Percentiles rank a stretch among this genome's conserved stretches.
Evolutionary conservation across 2,329 filamentous ascomycete species (phyloP).

Genomic region (Pseudonectria buxi): DNA sequence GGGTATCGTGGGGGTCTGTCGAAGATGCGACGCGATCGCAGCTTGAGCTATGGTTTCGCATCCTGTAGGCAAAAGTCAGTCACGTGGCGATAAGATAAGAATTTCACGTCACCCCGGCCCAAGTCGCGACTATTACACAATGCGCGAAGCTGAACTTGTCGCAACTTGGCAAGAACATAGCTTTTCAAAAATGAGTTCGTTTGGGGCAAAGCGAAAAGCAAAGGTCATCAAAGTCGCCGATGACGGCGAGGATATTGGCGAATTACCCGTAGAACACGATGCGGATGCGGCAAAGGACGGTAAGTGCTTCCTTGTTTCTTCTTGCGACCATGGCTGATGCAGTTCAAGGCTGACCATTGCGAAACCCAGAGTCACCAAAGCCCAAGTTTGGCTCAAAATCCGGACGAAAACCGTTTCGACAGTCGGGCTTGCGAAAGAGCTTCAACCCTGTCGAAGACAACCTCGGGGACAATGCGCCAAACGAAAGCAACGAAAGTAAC

Average conservation of each 20-base stretch:
- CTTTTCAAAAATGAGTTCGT: conserved; percentile 42
- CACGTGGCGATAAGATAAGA: conserved; percentile 46
- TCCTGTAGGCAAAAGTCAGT: conserved; percentile 21
- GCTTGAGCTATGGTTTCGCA: conserved; percentile 19
- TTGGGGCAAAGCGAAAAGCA: conserved; percentile 58
- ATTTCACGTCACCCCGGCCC: conserved; percentile 15
- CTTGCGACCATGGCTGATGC: conserved; percentile 27
- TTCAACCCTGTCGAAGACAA: conserved; percentile 39
- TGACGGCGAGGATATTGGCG: conserved; percentile 44
- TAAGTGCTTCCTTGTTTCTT: conserved; percentile 25
- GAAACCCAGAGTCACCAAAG: conserved; percentile 26
- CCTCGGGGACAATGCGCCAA: conserved; percentile 14
- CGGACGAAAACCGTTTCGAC: conserved; percentile 47
- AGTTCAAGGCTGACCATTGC: conserved; percentile 28
- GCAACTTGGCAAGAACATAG: conserved; percentile 10
- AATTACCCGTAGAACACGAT: conserved; percentile 15
- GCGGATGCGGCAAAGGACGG: conserved; percentile 27
- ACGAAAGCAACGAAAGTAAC: conserved; percentile 31
- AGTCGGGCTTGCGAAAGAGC: conserved; percentile 52
- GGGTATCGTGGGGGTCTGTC: conserved; percentile 16
- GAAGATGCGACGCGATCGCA: conserved; percentile 22
- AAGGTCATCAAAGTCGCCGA: conserved; percentile 69
- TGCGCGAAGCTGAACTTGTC: conserved; percentile 1
- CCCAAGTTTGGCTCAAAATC: conserved; percentile 37
- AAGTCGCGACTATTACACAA: conserved; percentile 2